These are phyloP conservation scores for Isatis tinctoria DNA, from an alignment of 345 rosid genomes.

Conservation along the genomic window DNA sequence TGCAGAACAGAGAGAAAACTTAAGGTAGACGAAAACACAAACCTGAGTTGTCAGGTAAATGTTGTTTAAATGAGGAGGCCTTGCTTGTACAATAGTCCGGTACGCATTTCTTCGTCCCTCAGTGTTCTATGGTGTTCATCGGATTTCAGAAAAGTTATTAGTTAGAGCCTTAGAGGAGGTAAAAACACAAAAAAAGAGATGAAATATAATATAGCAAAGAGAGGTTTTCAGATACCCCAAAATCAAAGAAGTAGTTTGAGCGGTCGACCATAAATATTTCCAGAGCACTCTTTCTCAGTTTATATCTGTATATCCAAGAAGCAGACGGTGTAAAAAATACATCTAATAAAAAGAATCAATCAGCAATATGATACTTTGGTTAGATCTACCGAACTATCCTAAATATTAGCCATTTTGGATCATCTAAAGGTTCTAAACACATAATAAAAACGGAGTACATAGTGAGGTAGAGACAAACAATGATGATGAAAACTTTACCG, in stretches of 20 bases:
- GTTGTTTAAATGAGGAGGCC: slow-evolving; percentile 74
- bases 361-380: neutral
- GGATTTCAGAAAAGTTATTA: neutral
- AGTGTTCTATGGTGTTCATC: slow-evolving; percentile 44
- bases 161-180: neutral
- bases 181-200: neutral
- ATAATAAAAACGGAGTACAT: neutral
- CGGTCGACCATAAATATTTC: slow-evolving; percentile 95
- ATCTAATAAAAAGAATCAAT: neutral
- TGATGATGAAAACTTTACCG: slow-evolving; percentile 41
- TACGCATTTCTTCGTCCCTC: slow-evolving; percentile 84
- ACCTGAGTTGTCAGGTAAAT: slow-evolving; percentile 93
- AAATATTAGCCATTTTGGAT: neutral
- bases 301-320: slow-evolving; percentile 46
- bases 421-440: neutral
- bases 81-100: slow-evolving; percentile 77
- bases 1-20: neutral
- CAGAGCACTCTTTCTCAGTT: slow-evolving; percentile 84
- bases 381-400: neutral
- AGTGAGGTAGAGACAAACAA: neutral
- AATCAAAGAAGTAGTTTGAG: slow-evolving; percentile 93
- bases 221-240: slow-evolving; percentile 52
- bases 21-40: slow-evolving; percentile 2
- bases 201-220: neutral
- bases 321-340: neutral